Percentiles rank a stretch among this genome's conserved stretches.
Evolutionary conservation across 768 basidiomycete genomes (phyloP).

Genomic region (Suillus alpinus): DNA sequence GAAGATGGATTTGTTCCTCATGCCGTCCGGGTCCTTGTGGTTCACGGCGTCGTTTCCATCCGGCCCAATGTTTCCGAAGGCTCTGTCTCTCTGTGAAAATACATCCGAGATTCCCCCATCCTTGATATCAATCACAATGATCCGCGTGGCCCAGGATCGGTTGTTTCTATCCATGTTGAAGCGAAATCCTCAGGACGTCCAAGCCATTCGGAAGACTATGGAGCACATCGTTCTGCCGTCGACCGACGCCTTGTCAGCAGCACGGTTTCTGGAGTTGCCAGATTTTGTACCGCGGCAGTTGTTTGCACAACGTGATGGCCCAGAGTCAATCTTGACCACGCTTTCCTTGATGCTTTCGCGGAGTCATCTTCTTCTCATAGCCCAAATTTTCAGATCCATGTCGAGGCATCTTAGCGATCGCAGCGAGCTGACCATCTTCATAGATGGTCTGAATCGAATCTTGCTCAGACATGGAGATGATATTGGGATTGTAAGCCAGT

Average conservation of each 20-base stretch:
- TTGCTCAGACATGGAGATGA: conserved; percentile 69
- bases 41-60: conserved; percentile 53
- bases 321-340: conserved; percentile 29
- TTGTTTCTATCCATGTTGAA: conserved; percentile 63
- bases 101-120: conserved; percentile 39
- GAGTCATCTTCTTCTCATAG: conserved; percentile 65
- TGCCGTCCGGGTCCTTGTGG: conserved; percentile 73
- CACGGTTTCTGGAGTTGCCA: conserved; percentile 36
- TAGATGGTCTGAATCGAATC: conserved; percentile 72
- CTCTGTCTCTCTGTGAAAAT: conserved; percentile 32
- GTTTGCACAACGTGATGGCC: conserved; percentile 1
- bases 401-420: conserved; percentile 69
- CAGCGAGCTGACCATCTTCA: conserved; percentile 59
- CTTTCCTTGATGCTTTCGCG: conserved; percentile 64
- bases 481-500: conserved; percentile 72
- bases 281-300: conserved; percentile 46
- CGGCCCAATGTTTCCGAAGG: conserved; percentile 61
- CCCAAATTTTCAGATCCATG: conserved; percentile 71
- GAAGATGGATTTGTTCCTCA: conserved; percentile 65
- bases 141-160: conserved; percentile 71
- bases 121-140: conserved; percentile 55
- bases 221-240: conserved; percentile 58
- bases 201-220: conserved; percentile 63
- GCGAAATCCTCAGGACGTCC: conserved; percentile 65
- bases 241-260: conserved; percentile 27